Base-by-base conservation (phyloP, 306 rosid species). In the Arachis stenosperma region DNA sequence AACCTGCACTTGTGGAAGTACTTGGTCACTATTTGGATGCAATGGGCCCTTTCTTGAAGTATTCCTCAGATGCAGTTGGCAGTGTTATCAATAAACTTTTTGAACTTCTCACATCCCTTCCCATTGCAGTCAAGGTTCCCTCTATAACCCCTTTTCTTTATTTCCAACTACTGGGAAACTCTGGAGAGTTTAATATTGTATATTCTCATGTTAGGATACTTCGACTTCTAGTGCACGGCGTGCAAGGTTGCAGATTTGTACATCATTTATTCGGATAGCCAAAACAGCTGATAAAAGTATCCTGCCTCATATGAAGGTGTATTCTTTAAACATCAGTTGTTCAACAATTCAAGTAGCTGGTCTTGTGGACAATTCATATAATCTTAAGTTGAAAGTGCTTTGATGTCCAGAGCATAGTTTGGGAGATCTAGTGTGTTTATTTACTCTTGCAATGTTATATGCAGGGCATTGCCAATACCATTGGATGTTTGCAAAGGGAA, bases 261-360 rank as follows among this genome's bases (percentile, higher is more conserved):
- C 97, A 55, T 94, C 99, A 59, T 94, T 94, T 81, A 94, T 94
- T 78, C 92, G 96, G 79, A 89, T 91, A 44, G 96, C 99, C 41
- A 94, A 94, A 84, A 79, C 98, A 61, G 91, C 97, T 75, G 96
- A 91, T 80, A 89, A 84, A 88, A 88, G 96, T 76, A 80, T 91
- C 75, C 84, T 94, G 82, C 99, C 99, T 79, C 99, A 94, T 81
- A 91, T 94, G 99, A 94, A 94, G 97, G 99, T 91, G 67, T 71
- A 46, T 63, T 39, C 8, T 17, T 79, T 82, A 67, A 65, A 54
- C 61, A 15, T 69, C 69, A 48, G 41, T 71, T 30, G 14, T 52
- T 56, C 17, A 17, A 44, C 61, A 51, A 62, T 67, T n/a, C 64
- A 11, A 43, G 29, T 47, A 70, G 12, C 55, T 46, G 66, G 74